Conservation (phyloP, 2,329 filamentous ascomycete species). For the Salinomyces thailandicus region DNA sequence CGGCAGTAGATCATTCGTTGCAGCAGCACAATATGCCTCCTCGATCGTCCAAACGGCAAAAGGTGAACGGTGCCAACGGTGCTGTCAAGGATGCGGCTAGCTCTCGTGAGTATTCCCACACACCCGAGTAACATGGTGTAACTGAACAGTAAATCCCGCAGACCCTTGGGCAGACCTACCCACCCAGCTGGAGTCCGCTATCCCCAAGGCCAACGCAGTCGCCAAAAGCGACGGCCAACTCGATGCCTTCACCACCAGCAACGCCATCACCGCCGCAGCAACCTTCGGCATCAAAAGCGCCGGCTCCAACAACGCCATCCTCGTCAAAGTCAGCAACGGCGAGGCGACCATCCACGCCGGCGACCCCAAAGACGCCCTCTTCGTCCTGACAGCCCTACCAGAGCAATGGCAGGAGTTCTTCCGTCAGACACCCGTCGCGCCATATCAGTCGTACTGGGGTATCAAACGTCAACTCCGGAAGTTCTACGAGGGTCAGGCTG, state of each 20-base stretch:
- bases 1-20: no score
- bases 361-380: slow-evolving; percentile 19
- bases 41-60: no score
- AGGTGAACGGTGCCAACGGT: no score
- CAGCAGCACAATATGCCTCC: no score
- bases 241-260: slow-evolving; percentile 21
- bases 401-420: slow-evolving; percentile 40
- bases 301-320: slow-evolving; percentile 18
- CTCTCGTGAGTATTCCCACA: no score
- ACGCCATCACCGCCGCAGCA: slow-evolving; percentile 20
- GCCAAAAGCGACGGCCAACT: slow-evolving; percentile 20
- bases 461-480: slow-evolving; percentile 8
- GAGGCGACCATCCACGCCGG: slow-evolving; percentile 19
- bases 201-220: slow-evolving; percentile 20
- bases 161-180: slow-evolving; percentile 23
- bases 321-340: slow-evolving; percentile 23
- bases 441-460: slow-evolving; percentile 39
- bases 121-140: no score
- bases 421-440: slow-evolving; percentile 32
- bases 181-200: slow-evolving; percentile 13
- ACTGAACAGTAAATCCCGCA: neutral
- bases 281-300: slow-evolving; percentile 26
- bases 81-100: no score
- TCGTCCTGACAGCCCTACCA: slow-evolving; percentile 32
- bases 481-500: slow-evolving; percentile 7